Conservation (phyloP, 495 filamentous ascomycete species). For the Lasiosphaeria ovina region DNA sequence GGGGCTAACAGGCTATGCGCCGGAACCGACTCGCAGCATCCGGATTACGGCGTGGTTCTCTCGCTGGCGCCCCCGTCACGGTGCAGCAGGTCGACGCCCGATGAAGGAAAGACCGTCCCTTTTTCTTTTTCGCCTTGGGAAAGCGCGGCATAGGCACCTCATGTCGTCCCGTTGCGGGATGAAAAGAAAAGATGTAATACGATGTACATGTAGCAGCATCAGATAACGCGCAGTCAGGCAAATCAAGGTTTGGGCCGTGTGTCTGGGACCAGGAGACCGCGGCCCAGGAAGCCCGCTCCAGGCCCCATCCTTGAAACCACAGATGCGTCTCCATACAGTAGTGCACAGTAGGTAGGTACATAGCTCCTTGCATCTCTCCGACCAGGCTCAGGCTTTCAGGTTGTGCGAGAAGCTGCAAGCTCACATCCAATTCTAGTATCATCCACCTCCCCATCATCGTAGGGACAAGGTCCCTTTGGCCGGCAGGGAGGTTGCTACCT, state of each 20-base stretch:
- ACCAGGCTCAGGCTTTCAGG: too few relatives aligned
- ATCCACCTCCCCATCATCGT: too few relatives aligned
- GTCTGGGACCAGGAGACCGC: not conserved
- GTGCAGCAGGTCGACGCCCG: not conserved
- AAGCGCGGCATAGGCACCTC: not conserved
- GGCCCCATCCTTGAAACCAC: not conserved
- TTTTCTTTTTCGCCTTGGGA: not conserved
- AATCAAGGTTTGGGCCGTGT: not conserved
- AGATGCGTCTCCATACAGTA: not conserved
- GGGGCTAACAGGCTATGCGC: slow-evolving; percentile 6
- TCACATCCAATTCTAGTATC: too few relatives aligned
- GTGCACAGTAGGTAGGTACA: too few relatives aligned
- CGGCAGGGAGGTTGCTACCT: too few relatives aligned
- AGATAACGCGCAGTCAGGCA: not conserved
- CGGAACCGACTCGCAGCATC: slow-evolving; percentile 8
- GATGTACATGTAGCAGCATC: not conserved
- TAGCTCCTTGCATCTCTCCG: too few relatives aligned
- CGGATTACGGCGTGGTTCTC: not conserved
- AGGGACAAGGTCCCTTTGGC: too few relatives aligned
- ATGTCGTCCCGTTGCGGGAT: not conserved
- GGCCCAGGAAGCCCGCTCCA: not conserved
- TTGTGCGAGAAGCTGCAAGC: too few relatives aligned
- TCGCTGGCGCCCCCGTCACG: not conserved
- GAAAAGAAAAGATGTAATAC: not conserved
- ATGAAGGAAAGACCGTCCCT: not conserved